These are phyloP conservation scores for Gossypium davidsonii DNA, from an alignment of 441 rosid species.

Conservation along the genomic window DNA sequence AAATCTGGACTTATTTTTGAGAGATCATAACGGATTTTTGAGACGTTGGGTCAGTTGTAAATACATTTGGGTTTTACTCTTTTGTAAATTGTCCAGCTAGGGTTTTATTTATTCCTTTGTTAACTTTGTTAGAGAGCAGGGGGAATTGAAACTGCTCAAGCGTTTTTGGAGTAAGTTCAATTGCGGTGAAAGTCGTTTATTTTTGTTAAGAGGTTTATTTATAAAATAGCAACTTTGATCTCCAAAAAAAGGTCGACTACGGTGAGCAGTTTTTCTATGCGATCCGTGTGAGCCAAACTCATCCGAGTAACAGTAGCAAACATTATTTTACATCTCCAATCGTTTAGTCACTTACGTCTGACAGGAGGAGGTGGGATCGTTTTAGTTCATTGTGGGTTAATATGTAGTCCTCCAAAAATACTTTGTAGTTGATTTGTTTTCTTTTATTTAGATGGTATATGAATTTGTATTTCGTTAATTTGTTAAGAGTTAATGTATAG, in stretches of 20 bases:
- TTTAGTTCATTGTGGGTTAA: too few relatives aligned
- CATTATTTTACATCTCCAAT: too few relatives aligned
- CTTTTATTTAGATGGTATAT: too few relatives aligned
- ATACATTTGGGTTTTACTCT: constrained; percentile 28
- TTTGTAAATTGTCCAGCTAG: constrained; percentile 30
- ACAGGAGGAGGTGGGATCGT: too few relatives aligned
- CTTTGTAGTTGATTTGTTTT: too few relatives aligned
- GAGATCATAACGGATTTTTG: constrained; percentile 69
- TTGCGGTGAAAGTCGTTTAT: not conserved
- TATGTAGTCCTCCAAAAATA: too few relatives aligned
- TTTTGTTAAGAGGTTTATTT: not conserved
- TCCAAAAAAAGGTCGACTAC: not conserved
- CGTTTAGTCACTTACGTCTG: too few relatives aligned
- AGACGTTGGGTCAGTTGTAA: constrained; percentile 59
- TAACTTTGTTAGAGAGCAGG: constrained; percentile 17
- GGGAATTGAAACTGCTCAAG: constrained; percentile 33
- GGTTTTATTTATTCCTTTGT: constrained; percentile 17
- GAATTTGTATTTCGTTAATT: too few relatives aligned
- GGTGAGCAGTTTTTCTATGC: too few relatives aligned
- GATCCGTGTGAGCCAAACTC: too few relatives aligned
- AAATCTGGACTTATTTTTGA: not conserved
- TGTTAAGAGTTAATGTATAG: too few relatives aligned
- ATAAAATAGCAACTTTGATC: not conserved
- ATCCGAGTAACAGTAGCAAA: too few relatives aligned
- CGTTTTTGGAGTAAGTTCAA: constrained; percentile 34